A percentile compares a stretch with the other conserved stretches of the same genome.
Conservation (phyloP, 192 early-diverging fungal genomes). For the Gigaspora rosea region DNA sequence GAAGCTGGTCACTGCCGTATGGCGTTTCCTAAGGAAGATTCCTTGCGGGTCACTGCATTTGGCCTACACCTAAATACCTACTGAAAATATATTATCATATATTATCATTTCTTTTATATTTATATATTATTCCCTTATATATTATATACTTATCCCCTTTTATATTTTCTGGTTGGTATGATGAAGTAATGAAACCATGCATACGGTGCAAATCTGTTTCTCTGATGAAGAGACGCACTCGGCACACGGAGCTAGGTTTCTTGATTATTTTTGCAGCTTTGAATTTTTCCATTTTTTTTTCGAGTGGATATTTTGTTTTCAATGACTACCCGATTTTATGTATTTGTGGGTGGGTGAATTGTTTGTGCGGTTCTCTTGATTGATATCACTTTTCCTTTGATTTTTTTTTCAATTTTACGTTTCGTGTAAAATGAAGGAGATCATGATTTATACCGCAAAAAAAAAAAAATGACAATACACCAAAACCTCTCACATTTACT, state of each 20-base stretch:
- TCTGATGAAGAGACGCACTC: background rate
- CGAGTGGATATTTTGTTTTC: slow-evolving; percentile 14
- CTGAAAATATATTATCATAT: background rate
- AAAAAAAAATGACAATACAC: background rate
- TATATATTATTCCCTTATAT: background rate
- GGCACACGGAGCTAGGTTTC: slow-evolving; percentile 28
- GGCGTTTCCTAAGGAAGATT: slow-evolving; percentile 22
- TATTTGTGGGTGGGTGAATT: background rate
- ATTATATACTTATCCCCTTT: background rate
- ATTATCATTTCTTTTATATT: background rate
- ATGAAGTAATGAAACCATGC: slow-evolving; percentile 9
- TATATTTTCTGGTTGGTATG: background rate
- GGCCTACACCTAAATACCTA: slow-evolving; percentile 1
- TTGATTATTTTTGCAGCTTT: slow-evolving; percentile 19
- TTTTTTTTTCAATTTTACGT: background rate
- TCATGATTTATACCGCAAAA: background rate
- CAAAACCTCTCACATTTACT: background rate
- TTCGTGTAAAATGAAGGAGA: background rate
- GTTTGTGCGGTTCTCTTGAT: background rate
- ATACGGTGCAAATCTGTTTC: slow-evolving; percentile 13
- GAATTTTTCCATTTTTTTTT: background rate
- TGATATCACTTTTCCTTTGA: background rate
- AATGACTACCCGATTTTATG: background rate
- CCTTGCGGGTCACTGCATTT: slow-evolving; percentile 15
- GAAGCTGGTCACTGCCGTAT: slow-evolving; percentile 22